Conservation (phyloP, 2,329 filamentous ascomycete genomes). For the Alternaria sp. region DNA sequence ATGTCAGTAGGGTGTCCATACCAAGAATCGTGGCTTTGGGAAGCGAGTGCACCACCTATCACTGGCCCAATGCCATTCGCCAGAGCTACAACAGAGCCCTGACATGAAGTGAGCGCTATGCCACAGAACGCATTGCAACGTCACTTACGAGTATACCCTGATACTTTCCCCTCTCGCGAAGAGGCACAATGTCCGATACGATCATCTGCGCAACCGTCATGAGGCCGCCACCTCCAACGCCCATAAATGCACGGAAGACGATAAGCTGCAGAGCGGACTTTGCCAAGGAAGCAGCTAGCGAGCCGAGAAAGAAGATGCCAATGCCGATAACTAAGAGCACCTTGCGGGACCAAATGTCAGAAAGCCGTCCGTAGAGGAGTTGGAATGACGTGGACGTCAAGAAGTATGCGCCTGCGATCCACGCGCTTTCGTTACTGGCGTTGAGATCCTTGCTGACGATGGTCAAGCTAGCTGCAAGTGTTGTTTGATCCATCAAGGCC, state of each 20-base stretch:
- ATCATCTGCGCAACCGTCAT: constrained; percentile 51
- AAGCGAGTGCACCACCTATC: constrained; percentile 34
- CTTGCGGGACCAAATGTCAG: constrained; percentile 63
- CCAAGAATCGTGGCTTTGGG: constrained; percentile 25
- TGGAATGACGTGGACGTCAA: constrained; percentile 69
- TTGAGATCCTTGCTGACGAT: constrained; percentile 39
- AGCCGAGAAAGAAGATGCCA: constrained; percentile 59
- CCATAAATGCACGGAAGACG: constrained; percentile 64
- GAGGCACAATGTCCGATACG: constrained; percentile 46
- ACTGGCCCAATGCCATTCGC: constrained; percentile 36
- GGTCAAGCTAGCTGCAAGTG: constrained; percentile 28
- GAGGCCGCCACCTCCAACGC: constrained; percentile 68
- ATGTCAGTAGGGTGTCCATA: not conserved
- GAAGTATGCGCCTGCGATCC: constrained; percentile 61
- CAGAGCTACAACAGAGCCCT: constrained; percentile 45
- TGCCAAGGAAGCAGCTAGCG: constrained; percentile 61
- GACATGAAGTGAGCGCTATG: not conserved
- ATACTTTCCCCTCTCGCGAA: constrained; percentile 49
- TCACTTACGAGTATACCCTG: constrained; percentile 39
- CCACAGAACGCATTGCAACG: not conserved
- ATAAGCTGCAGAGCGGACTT: constrained; percentile 61
- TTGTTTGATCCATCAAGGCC: constrained; percentile 30
- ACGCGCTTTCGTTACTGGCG: constrained; percentile 58
- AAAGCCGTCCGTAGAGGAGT: constrained; percentile 67
- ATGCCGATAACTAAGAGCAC: constrained; percentile 57